Conservation (phyloP, 1,284 basidiomycete species). For the Ceratobasidium sp. region DNA sequence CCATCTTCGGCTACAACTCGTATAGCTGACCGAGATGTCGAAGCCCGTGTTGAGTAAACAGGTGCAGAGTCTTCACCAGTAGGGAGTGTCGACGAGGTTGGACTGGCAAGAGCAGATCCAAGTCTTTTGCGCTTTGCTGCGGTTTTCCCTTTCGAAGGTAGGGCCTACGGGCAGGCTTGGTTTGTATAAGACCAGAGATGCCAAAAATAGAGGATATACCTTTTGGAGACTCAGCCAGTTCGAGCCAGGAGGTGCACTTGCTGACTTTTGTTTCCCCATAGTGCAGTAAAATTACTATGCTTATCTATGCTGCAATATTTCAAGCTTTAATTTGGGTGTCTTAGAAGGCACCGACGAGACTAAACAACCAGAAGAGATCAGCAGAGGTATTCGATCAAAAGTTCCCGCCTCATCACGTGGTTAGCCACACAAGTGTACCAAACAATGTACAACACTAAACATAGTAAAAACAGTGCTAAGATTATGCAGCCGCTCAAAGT, state of each 20-base stretch:
- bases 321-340: too few species aligned
- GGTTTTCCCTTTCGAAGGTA: neutral
- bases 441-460: too few species aligned
- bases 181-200: neutral
- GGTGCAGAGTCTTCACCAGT: neutral
- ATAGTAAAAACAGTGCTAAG: too few species aligned
- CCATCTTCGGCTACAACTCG: neutral
- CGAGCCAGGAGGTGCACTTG: slow-evolving; percentile 14
- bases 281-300: too few species aligned
- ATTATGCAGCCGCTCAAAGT: too few species aligned
- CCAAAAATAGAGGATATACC: neutral
- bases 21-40: neutral
- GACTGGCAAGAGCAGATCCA: neutral
- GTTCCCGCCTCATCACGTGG: too few species aligned
- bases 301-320: too few species aligned
- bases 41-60: neutral
- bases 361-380: too few species aligned
- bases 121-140: neutral
- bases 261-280: slow-evolving; percentile 9
- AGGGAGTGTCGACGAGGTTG: neutral
- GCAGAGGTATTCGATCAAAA: too few species aligned
- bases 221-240: slow-evolving; percentile 38
- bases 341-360: too few species aligned
- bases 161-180: neutral
- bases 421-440: too few species aligned